phyloP scores from a whole-genome alignment of 768 basidiomycete species.

The Podaxis sp. region DNA sequence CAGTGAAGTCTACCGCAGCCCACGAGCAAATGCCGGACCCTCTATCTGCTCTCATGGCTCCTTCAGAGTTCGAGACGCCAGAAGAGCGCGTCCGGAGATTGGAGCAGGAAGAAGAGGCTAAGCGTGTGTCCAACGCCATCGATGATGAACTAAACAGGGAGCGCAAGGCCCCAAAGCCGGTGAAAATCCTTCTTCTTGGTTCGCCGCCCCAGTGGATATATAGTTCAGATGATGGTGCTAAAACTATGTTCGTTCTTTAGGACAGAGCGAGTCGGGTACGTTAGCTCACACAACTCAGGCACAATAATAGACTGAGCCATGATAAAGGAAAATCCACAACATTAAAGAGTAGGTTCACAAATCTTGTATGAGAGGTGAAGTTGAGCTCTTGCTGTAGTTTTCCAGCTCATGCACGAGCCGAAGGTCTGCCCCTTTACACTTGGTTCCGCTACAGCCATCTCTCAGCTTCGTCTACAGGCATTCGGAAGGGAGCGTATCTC shows the following conservation, averaged over 20 bases:
- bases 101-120: conserved; percentile 47
- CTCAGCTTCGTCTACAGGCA: conserved; percentile 29
- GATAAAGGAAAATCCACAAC: conserved; percentile 74
- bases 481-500: conserved; percentile 60
- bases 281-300: not conserved
- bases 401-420: conserved; percentile 63
- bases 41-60: conserved; percentile 42
- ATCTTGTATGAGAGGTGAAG: not conserved
- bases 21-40: conserved; percentile 34
- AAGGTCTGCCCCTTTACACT: conserved; percentile 34
- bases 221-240: not conserved
- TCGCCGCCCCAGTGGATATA: conserved; percentile 17
- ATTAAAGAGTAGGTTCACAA: conserved; percentile 63
- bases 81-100: conserved; percentile 44
- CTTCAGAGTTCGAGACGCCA: conserved; percentile 49
- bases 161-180: conserved; percentile 38
- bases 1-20: not conserved
- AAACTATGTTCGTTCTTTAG: conserved; percentile 27
- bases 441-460: not conserved
- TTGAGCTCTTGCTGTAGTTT: conserved; percentile 36
- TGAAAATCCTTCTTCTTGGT: conserved; percentile 65
- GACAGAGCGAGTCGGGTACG: conserved; percentile 81
- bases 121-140: conserved; percentile 57
- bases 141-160: conserved; percentile 58
- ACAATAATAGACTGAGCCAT: conserved; percentile 4